Evolutionary conservation across 2,329 filamentous ascomycete genomes (phyloP).

Genomic region (Ophiostoma pallidulum): DNA sequence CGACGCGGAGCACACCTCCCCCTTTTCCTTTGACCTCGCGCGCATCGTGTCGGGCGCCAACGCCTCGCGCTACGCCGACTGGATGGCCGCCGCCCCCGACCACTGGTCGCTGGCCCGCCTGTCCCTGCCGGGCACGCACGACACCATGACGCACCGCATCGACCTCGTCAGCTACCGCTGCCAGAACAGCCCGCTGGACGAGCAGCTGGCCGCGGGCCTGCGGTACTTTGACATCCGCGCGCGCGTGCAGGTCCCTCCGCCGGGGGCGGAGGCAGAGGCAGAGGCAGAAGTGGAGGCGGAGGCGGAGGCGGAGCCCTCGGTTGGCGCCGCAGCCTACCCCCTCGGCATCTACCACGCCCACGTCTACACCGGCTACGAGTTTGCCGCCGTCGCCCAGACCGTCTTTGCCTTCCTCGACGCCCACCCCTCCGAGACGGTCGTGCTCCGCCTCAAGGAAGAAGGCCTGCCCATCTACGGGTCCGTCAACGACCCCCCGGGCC

Average conservation of each 20-base stretch:
- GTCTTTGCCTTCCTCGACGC: conserved; percentile 36
- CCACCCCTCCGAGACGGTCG: conserved; percentile 36
- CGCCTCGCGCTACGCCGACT: conserved; percentile 22
- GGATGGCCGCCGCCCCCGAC: conserved; percentile 38
- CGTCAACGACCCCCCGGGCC: conserved; percentile 10
- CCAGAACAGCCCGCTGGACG: conserved; percentile 36
- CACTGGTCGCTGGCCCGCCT: conserved; percentile 31
- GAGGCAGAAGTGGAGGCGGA: no score
- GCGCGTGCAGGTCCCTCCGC: conserved; percentile 24
- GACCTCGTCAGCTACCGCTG: conserved; percentile 30
- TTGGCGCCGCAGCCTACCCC: conserved; percentile 27
- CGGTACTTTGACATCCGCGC: conserved; percentile 42
- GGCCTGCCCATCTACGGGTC: conserved; percentile 25
- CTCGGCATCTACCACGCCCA: conserved; percentile 40
- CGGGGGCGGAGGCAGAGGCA: no score
- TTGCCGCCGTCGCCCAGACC: conserved; percentile 33
- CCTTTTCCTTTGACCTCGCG: conserved; percentile 34
- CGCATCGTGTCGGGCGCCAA: conserved; percentile 13
- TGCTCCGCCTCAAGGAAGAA: conserved; percentile 44
- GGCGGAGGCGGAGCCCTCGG: not conserved
- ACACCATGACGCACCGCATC: conserved; percentile 41
- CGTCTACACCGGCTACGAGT: conserved; percentile 35
- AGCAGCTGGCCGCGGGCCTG: conserved; percentile 37
- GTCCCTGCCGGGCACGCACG: conserved; percentile 44
- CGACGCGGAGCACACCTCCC: conserved; percentile 17